Evolutionary conservation across 1,284 basidiomycete genomes (phyloP), one percentile per base, ranked within the genome.

Genomic region (Tremellales sp.): DNA sequence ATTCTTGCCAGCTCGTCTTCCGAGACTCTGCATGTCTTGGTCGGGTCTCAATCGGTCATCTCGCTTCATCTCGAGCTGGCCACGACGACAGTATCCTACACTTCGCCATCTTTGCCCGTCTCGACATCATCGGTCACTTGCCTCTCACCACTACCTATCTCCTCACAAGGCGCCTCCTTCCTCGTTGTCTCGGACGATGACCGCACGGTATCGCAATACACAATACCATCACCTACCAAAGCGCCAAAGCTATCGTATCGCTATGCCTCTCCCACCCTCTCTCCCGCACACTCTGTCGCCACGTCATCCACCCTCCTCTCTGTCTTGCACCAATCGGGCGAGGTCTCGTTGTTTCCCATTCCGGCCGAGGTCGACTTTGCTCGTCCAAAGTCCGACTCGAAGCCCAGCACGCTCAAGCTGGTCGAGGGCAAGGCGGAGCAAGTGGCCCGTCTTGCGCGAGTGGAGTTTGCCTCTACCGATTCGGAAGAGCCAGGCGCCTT

Each of bases 161-260:
- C 58, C 4, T 49, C 61, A 21, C 57, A 63, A 40, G 68, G 62
- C 1, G 51, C 52, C 4, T 70, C 65, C 6, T 87, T 90, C 68
- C 73, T 86, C 37, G 85, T 86, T 4, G 79, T 81, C 19, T 86
- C 87, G 4, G 82, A 86, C 60, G 80, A 79, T 25, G 87, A 90
- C 70, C 81, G 87, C 19, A 82, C 85, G 40, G 75, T 88, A n/a
- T 85, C 67, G 4, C 70, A 72, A 53, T 72, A 70, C 53, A 72
- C 67, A 11, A 45, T 70, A n/a, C 82, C 61, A 61, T 84, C 43
- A 83, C 81, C 62, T 58, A 80, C 52, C 72, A 76, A 49, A 21
- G 24, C 73, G 67, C 51, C 73, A 61, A 45, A 46, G 73, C 75
- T 49, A 53, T 70, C 41, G 75, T 82, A 68, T 81, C 53, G 82